Evolutionary conservation across 1,284 basidiomycete species (phyloP).

Genomic region (Tilletiopsis washingtonensis): DNA sequence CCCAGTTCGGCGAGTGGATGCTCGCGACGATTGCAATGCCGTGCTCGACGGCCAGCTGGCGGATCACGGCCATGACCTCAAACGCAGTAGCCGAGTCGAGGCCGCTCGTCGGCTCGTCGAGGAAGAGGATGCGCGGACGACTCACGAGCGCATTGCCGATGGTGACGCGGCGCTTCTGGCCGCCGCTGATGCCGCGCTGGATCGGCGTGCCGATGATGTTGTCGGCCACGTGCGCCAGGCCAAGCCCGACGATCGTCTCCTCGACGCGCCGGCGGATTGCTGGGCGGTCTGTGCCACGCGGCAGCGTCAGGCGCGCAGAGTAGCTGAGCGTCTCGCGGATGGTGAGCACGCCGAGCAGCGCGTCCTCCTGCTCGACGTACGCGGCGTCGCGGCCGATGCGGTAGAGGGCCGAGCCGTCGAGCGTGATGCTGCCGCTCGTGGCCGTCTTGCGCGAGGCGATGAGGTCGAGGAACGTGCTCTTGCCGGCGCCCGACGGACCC

Average conservation of each 20-base stretch:
- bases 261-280: conserved; percentile 11
- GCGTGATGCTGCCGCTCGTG: neutral
- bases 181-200: conserved; percentile 49
- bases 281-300: neutral
- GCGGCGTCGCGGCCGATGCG: conserved; percentile 18
- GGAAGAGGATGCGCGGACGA: conserved; percentile 46
- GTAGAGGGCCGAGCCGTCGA: neutral
- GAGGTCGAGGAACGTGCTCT: conserved; percentile 48
- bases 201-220: conserved; percentile 49
- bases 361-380: conserved; percentile 50
- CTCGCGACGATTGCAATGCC: conserved; percentile 44
- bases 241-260: conserved; percentile 39
- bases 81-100: conserved; percentile 32
- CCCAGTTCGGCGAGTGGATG: conserved; percentile 48
- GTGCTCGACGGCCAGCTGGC: conserved; percentile 22
- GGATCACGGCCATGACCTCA: conserved; percentile 44
- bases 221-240: conserved; percentile 30
- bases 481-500: conserved; percentile 48
- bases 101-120: conserved; percentile 50
- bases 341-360: conserved; percentile 48
- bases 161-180: conserved; percentile 48
- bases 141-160: conserved; percentile 48
- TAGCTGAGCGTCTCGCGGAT: conserved; percentile 48
- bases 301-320: conserved; percentile 37
- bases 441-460: conserved; percentile 38